These are phyloP conservation scores for Plectosphaerella plurivora DNA, from an alignment of 2,329 filamentous ascomycete species.

Conservation along the genomic window DNA sequence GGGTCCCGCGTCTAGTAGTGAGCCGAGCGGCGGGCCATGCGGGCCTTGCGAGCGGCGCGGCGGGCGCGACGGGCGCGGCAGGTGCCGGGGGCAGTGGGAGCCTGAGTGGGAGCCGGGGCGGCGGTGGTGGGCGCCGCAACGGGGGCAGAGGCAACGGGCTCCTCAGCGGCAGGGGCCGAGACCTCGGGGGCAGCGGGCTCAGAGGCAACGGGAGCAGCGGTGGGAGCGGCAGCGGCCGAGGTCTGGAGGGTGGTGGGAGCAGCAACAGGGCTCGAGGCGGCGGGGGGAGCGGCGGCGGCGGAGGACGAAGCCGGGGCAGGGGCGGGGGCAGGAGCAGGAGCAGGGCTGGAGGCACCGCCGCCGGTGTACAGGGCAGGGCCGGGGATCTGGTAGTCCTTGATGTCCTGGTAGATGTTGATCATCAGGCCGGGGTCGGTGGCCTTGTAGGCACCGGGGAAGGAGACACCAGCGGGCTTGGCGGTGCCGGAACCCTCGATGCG, in stretches of 20 bases:
- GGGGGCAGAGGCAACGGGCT: background rate
- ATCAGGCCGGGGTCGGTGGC: slow-evolving; percentile 2
- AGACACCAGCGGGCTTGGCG: slow-evolving; percentile 14
- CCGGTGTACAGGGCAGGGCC: slow-evolving; percentile 7
- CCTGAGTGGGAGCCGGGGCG: background rate
- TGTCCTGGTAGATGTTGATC: slow-evolving; percentile 1
- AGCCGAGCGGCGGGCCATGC: background rate
- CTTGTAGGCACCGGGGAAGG: slow-evolving; percentile 10
- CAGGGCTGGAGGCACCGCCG: background rate
- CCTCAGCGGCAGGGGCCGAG: background rate
- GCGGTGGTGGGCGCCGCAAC: background rate
- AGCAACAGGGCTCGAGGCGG: background rate
- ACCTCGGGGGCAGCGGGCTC: background rate
- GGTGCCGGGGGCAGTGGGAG: background rate
- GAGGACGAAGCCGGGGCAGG: background rate
- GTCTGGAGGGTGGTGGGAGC: background rate
- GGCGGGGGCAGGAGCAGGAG: background rate
- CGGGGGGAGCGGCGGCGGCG: background rate
- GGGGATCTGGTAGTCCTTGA: slow-evolving; percentile 10
- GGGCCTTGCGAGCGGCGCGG: background rate
- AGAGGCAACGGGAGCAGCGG: background rate
- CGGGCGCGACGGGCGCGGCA: background rate
- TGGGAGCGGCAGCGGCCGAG: background rate
- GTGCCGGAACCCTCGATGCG: slow-evolving; percentile 8
- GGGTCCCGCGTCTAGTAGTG: background rate